Evolutionary conservation across 2,329 filamentous ascomycete genomes (phyloP), one percentile per base, ranked within the genome.

Genomic region (Metarhizium sp.): DNA sequence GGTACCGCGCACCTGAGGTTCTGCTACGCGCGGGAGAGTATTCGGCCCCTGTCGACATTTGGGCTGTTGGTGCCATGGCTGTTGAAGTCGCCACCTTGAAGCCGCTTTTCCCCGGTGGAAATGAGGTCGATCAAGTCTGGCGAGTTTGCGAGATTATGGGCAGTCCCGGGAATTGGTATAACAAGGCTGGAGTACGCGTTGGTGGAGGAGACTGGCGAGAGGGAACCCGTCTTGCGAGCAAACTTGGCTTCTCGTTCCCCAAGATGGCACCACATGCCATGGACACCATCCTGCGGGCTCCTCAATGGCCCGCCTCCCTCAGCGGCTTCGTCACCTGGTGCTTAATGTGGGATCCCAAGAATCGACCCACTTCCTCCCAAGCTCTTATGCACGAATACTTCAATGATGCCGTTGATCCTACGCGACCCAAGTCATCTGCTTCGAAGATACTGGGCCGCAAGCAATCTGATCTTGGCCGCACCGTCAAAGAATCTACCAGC

Each of bases 111-210:
- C 94, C 94, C 11, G 94, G 94, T 63, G 90, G 91, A 66, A 99
- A 99, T 68, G 94, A 99, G 75, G 94, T 99, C 1, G 94, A 99
- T 64, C 94, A 99, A 71, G 94, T 99, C 2, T 99, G 94, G 94
- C 86, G 94, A 62, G 90, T 99, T 0, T 99, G 94, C 68, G 94
- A 99, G 70, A 96, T 99, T 57, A 99, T 99, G 94, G 94, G 94
- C 51, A 97, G 92, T 74, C 94, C 94, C 2, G 94, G 94, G 48
- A 92, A 92, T 73, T 99, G 94, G 94, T 94, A 95, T 69, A 96
- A 89, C 77, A 96, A 96, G 73, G 79, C 88, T 5, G 92, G 92
- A 29, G 78, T 79, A 30, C 88, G 86, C 61, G 89, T 99, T 32
- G 94, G 94, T 55, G 94, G 94, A 66, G 94, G 94, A 65, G 94